Evolutionary conservation across 2,329 filamentous ascomycete species (phyloP), one percentile per base, ranked within the genome.

Genomic region (Onygenales sp.): DNA sequence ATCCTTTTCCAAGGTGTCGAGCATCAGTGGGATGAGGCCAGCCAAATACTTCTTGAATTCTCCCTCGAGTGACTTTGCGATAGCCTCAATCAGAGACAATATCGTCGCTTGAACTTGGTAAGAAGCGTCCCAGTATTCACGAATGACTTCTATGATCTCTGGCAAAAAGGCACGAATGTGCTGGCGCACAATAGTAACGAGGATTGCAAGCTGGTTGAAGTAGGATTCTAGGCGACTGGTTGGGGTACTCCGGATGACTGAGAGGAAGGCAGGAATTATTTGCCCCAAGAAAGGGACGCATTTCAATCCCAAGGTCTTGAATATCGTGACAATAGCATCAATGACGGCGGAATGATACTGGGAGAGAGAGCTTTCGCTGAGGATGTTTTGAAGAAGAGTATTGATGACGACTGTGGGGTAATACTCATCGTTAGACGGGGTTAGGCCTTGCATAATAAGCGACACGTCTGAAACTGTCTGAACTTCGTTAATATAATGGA

Each of bases 331-430:
- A 62, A 98, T 94, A 4, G 93, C 93, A 67, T 97, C 93, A 50
- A 98, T 93, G 11, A 97, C 92, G 9, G 86, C 84, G 3, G 90
- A 92, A 64, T 98, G 94, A 62, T 95, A 92, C 63, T 94, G 88
- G 10, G 86, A 82, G 4, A 98, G 77, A 0, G 93, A 97, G 31
- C 85, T 84, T 61, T 98, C 93, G 63, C 92, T 94, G 37, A 98
- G 74, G 59, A 98, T 91, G 53, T 74, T 76, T 54, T 90, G 86
- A 63, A 98, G 83, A 9, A 98, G 79, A 1, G 93, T 94, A 63
- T 95, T 95, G 66, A 98, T 96, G 46, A 96, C 93, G 14, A 98
- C 90, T 0, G 93, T 98, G 0, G 93, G 93, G 65, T 95, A 98
- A 70, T 98, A 98, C 63, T 98, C 93, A 65, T 98, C 95, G 64